Base-by-base conservation (phyloP, 1,284 basidiomycete genomes). In the Ganoderma meredithae region DNA sequence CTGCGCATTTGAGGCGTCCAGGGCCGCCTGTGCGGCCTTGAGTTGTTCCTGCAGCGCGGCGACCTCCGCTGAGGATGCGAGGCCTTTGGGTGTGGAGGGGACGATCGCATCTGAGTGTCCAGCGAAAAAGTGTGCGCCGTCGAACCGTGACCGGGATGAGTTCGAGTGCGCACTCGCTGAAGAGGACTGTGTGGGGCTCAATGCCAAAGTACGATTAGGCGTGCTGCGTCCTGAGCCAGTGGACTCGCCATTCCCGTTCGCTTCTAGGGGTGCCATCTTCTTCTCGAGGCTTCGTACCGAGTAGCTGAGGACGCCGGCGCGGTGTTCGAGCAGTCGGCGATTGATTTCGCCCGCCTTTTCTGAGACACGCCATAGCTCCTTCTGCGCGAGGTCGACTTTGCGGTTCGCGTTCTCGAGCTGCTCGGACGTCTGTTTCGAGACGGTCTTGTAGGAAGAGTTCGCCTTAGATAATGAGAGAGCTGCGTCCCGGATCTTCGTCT, bases 401-500 rank as follows among this genome's bases (percentile, higher is more conserved):
- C 83, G 82, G 71, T 89, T 91, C 40, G 92, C 88, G 5, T 84
- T 80, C 55, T 89, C 90, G 47, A 94, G 83, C 70, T 93, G 90
- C 41, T 91, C 90, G 15, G 87, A 84, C n/a, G 89, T 86, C 74
- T 90, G 88, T 74, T 91, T 89, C 40, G 88, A 88, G 13, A 86
- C 80, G 65, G 81, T 86, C 76, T 85, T 89, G 76, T 88, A 84
- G 0, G 86, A 79, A 10, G 86, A 80, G 73, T 92, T 91, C 59
- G 93, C 85, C 77, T 85, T 90, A 44, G 88, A 85, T 6, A 95
- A 84, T 19, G 89, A 91, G 6, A 88, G 72, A 0, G 92, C 92
- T 2, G 93, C 93, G 69, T 94, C 93, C 25, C 93, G 91, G 60
- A 95, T 93, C 78, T 93, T 94, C 62, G 87, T 91, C 77, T 95